Evolutionary conservation across 2,329 filamentous ascomycete species (phyloP), one percentile per base, ranked within the genome.

Genomic region (Curvularia sp.): DNA sequence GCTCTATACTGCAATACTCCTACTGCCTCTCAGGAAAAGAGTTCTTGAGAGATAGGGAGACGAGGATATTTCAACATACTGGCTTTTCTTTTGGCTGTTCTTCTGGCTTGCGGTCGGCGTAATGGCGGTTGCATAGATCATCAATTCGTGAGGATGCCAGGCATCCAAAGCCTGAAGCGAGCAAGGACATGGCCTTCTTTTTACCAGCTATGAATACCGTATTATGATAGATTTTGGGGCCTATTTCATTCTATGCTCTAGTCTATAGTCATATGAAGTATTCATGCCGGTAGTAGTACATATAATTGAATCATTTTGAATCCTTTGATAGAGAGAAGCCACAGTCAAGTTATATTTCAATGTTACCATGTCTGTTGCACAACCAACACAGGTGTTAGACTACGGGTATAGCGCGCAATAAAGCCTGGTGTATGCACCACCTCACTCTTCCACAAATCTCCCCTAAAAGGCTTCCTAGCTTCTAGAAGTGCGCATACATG

Each of bases 331-430:
- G 13, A 33, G 3, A 31, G 30, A 31, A 12, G 10, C 8, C 9
- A 10, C 26, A 31, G 12, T 1, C 30, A 10, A 31, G 10, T 12
- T 8, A 13, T 31, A 13, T 49, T 15, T 31, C 31, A 12, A 6
- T 18, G 2, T 49, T 13, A 20, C 28, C 13, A 20, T 10, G 18
- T 20, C 20, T 31, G 20, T 9, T 70, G n/a, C 64, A n/a, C 63
- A 69, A 22, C 53, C 73, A 43, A 72, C 63, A 12, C 70, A 74
- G 24, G 58, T 73, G 0, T 47, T 62, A 1, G 70, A 72, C 35
- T 74, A 74, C 60, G 64, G 67, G 13, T 65, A 64, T 41, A 66
- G 50, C 52, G 69, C 70, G 9, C 57, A 53, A 41, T 68, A 10
- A 73, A 71, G 38, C 20, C 39, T n/a, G 26, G 26, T 2, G 26